Conservation (phyloP, 352 stramenopile genomes). For the Phytophthora macrochlamydospora region DNA sequence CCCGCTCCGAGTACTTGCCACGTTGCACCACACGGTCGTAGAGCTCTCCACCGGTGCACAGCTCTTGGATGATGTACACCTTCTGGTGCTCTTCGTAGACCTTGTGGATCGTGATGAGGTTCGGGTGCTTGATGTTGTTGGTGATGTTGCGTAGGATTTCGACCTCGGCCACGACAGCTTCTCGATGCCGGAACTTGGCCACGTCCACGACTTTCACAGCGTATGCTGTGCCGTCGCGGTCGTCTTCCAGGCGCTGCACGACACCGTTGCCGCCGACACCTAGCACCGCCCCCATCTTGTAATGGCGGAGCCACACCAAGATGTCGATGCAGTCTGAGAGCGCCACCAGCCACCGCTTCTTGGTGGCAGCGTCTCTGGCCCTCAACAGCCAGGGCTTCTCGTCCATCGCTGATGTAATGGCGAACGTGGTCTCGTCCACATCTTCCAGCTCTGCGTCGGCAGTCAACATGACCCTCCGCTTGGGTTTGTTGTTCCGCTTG, state of each 20-base stretch:
- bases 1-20: constrained; percentile 66
- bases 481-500: constrained; percentile 35
- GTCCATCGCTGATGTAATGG: constrained; percentile 46
- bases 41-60: constrained; percentile 74
- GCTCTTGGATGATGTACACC: constrained; percentile 80
- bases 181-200: constrained; percentile 77
- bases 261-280: constrained; percentile 79
- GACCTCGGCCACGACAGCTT: constrained; percentile 70
- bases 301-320: constrained; percentile 75
- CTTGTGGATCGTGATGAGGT: constrained; percentile 82
- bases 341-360: constrained; percentile 67
- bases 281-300: constrained; percentile 63
- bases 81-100: constrained; percentile 85
- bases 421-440: constrained; percentile 60
- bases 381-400: constrained; percentile 74
- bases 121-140: constrained; percentile 79
- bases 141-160: constrained; percentile 85
- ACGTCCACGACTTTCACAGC: constrained; percentile 82
- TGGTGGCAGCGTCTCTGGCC: constrained; percentile 49
- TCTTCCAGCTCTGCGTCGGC: constrained; percentile 58
- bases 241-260: constrained; percentile 69
- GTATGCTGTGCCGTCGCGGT: constrained; percentile 53
- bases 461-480: constrained; percentile 63
- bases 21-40: constrained; percentile 77
- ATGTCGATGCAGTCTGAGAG: constrained; percentile 83